Base-by-base conservation (phyloP, 2,329 filamentous ascomycete species). In the Phialocephala subalpina region DNA sequence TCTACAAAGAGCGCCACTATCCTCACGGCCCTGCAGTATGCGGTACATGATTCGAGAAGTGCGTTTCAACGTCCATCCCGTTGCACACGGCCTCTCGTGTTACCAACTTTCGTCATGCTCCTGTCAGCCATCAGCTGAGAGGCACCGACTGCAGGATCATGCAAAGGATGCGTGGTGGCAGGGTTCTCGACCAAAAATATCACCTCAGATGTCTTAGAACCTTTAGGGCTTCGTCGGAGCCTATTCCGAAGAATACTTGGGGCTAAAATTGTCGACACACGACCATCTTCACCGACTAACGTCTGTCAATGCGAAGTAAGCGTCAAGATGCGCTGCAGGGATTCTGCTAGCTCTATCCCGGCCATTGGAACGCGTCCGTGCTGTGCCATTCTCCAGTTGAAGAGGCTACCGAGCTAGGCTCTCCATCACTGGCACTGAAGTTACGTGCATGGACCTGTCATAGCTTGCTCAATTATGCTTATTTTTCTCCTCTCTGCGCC, bases 101-200 rank as follows among this genome's bases (percentile, higher is more conserved):
- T 49, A 6, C 6, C 45, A 18, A 49, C 22, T n/a, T 12, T 11
- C 11, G 45, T 49, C 42, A 47, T 20, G n/a, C 22, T 29, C 47
- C 4, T 52, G 49, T 53, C 49, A 53, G 49, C 49, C 29, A 18
- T 49, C 25, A 33, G 22, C 49, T 33, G 49, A 53, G 25, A 53
- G 25, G 22, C 14, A 27, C 14, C 14, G 49, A 33, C 22, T 16
- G 16, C 7, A 27, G 16, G 25, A 53, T 33, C 2, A 53, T 33
- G 27, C 49, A 29, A 49, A 7, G 22, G 20, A 3, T 14, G 49
- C 12, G 27, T 27, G 27, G 27, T n/a, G 49, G n/a, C 25, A 53
- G 3, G 49, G 25, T 18, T 29, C 49, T 53, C 25, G 12, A 49
- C 27, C 49, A 53, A 18, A 53, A 53, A 53, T 33, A 53, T 33